Evolutionary conservation across 2,329 filamentous ascomycete genomes (phyloP), one percentile per base, ranked within the genome.

Genomic region (Pyrenochaeta sp.): DNA sequence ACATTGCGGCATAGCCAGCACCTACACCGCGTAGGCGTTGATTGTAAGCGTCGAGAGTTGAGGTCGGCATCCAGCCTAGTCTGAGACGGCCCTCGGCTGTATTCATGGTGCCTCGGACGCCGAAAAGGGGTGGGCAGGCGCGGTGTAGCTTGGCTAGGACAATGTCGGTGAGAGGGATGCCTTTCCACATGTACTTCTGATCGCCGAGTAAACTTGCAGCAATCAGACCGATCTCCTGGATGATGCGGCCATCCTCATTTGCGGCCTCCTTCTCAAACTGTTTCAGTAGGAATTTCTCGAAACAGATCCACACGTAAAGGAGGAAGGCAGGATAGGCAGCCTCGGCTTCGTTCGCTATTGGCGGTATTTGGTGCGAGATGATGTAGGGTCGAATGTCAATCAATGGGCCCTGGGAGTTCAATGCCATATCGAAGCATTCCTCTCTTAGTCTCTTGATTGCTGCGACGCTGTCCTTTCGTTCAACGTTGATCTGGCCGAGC

Each of bases 141-240:
- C 91, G 83, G 58, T 93, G 88, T 70, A 91, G 91, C 77, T 98
- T 97, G 53, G 93, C 90, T 70, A 96, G 89, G 30, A 98, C 83
- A 58, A 98, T 91, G 72, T 96, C 91, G 51, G 92, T 89, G 56
- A 96, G 82, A 1, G 89, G 85, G 47, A 85, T 78, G 8, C 87
- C 89, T 50, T 88, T 85, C 83, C 88, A 91, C 52, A 85, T 81
- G 71, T 91, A 90, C 15, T 86, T 83, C 19, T 86, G 83, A 51
- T 85, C 83, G 0, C 91, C 90, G 73, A 96, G 94, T 30, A 96
- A 84, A 62, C 89, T 87, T 6, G 90, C 90, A 0, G 89, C 84
- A 25, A 93, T 83, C 25, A 94, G 86, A n/a, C 92, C 92, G 44
- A 96, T 85, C 0, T 91, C 90, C 66, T 95, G 91, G 9, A 91